Evolutionary conservation across 1,139 yeast species (phyloP).

Genomic region (Yamadazyma triangularis): DNA sequence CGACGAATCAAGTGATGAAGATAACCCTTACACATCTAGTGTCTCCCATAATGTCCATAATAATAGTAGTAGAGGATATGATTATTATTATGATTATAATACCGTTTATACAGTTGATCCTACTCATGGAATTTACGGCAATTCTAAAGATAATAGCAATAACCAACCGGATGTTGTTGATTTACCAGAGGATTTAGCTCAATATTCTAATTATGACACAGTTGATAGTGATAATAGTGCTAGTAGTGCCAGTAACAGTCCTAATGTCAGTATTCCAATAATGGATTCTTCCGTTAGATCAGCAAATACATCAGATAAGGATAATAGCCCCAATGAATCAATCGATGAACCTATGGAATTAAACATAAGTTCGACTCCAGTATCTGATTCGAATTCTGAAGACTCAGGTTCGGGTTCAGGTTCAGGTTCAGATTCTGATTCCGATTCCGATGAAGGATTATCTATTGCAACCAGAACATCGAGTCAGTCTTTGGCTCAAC

Average conservation of each 20-base stretch:
- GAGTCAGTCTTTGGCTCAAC: conserved; percentile 45
- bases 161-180: conserved; percentile 38
- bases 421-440: conserved; percentile 15
- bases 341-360: not conserved
- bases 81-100: conserved; percentile 83
- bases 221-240: conserved; percentile 1
- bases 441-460: conserved; percentile 31
- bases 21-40: conserved; percentile 53
- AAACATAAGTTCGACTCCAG: not conserved
- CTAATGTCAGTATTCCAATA: conserved; percentile 15
- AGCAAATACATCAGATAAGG: conserved; percentile 13
- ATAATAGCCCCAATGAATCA: conserved; percentile 1
- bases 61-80: conserved; percentile 63
- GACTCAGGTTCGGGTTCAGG: conserved; percentile 1
- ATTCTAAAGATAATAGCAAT: conserved; percentile 11
- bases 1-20: conserved; percentile 60
- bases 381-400: conserved; percentile 14
- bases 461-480: conserved; percentile 39
- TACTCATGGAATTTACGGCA: conserved; percentile 39
- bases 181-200: conserved; percentile 40
- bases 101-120: conserved; percentile 68
- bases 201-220: conserved; percentile 33
- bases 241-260: not conserved
- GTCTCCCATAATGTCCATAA: conserved; percentile 73
- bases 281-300: conserved; percentile 16